These are phyloP conservation scores for Wickerhamiella siamensis DNA, from an alignment of 805 yeast species.

Conservation along the genomic window DNA sequence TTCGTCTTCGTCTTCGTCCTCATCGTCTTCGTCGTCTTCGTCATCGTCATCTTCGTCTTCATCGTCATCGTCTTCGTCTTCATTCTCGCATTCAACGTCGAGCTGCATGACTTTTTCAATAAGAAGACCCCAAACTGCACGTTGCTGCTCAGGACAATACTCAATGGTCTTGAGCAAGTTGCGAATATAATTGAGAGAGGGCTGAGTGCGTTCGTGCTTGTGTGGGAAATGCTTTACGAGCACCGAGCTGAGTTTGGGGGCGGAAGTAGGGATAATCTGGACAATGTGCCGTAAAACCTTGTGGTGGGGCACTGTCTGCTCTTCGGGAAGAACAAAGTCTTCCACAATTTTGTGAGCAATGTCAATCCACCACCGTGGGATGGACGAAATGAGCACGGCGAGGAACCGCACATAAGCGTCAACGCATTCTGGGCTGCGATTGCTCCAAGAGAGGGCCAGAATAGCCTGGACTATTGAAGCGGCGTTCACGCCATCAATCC, in stretches of 20 bases:
- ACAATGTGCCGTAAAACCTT: slow-evolving; percentile 48
- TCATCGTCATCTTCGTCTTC: slow-evolving; percentile 24
- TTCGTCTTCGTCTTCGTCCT: slow-evolving; percentile 18
- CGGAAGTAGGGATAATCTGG: slow-evolving; percentile 67
- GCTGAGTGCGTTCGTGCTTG: slow-evolving; percentile 38
- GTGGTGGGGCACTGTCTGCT: slow-evolving; percentile 40
- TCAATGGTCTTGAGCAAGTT: slow-evolving; percentile 46
- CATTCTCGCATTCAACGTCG: slow-evolving; percentile 86
- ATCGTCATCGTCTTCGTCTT: slow-evolving; percentile 34
- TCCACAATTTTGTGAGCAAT: slow-evolving; percentile 55
- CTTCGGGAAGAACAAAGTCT: slow-evolving; percentile 33
- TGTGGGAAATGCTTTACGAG: slow-evolving; percentile 62
- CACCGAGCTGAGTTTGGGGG: slow-evolving; percentile 44
- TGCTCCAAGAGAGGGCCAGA: slow-evolving; percentile 50
- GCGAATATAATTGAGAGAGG: slow-evolving; percentile 39
- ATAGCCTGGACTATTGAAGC: slow-evolving; percentile 43
- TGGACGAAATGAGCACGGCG: slow-evolving; percentile 63
- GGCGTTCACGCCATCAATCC: slow-evolving; percentile 40
- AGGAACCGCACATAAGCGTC: slow-evolving; percentile 55
- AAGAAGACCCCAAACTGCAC: slow-evolving; percentile 64
- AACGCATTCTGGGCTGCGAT: slow-evolving; percentile 31
- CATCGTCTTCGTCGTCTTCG: slow-evolving; percentile 17
- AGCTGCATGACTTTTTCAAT: slow-evolving; percentile 69
- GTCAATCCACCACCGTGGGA: slow-evolving; percentile 82
- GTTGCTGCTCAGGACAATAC: slow-evolving; percentile 65